phyloP scores from a whole-genome alignment of 176 grass and related monocot species.

The Eremochloa ophiuroides region DNA sequence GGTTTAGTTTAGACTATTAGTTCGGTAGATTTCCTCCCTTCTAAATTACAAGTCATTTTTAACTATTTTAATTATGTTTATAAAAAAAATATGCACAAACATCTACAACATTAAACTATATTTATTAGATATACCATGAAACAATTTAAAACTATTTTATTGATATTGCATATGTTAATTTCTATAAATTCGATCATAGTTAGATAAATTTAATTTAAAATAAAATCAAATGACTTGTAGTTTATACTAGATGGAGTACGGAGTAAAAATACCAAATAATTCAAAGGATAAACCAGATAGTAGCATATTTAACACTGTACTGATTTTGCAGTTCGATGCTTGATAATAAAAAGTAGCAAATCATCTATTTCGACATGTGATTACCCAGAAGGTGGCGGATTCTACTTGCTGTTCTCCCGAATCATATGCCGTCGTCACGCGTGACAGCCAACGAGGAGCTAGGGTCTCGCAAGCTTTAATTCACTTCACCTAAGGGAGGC shows the following conservation, averaged over 20 bases:
- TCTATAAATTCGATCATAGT: background rate
- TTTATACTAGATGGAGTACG: background rate
- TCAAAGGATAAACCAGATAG: background rate
- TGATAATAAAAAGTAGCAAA: background rate
- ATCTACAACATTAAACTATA: too few relatives aligned
- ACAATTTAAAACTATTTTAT: background rate
- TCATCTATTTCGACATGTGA: background rate
- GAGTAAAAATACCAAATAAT: background rate
- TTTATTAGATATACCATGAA: too few relatives aligned
- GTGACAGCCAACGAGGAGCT: background rate
- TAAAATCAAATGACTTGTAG: background rate
- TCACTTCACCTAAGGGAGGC: conserved; percentile 36
- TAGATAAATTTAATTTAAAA: background rate
- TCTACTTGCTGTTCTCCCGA: conserved; percentile 11
- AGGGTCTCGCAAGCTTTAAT: background rate
- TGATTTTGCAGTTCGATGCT: too few relatives aligned
- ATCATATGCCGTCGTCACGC: conserved; percentile 17
- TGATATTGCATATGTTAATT: background rate
- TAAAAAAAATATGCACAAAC: too few relatives aligned
- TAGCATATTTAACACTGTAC: background rate
- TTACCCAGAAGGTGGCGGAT: background rate
- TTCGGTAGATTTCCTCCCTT: background rate
- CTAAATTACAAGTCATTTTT: too few relatives aligned
- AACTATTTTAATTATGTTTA: too few relatives aligned
- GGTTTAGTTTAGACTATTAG: background rate